Conservation (phyloP, 2,329 filamentous ascomycete species). For the Hirsutella thompsonii region DNA sequence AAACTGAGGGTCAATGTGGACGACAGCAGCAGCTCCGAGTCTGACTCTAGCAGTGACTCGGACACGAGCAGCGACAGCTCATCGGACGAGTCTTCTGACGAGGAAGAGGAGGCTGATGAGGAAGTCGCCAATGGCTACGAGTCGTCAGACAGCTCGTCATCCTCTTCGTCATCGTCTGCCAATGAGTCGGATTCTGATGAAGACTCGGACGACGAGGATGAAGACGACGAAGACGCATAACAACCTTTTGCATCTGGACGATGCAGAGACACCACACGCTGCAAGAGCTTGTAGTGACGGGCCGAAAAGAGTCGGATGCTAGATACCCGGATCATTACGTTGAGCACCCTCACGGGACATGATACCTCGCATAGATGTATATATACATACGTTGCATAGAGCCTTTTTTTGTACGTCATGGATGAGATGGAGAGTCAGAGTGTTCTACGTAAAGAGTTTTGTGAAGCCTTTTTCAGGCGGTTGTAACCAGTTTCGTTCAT, state of each 20-base stretch:
- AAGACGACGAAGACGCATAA: conserved; percentile 1
- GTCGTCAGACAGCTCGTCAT: conserved; percentile 29
- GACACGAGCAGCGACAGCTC: conserved; percentile 23
- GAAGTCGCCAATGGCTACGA: conserved; percentile 11
- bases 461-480: conserved; percentile 72
- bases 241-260: neutral
- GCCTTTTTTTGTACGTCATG: neutral
- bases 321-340: conserved; percentile 4
- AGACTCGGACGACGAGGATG: conserved; percentile 5
- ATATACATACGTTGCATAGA: neutral
- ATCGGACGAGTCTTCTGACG: conserved; percentile 22
- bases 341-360: conserved; percentile 4
- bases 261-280: neutral
- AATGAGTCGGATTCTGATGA: conserved; percentile 21
- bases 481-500: conserved; percentile 86
- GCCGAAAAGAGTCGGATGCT: conserved; percentile 3
- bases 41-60: conserved; percentile 9
- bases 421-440: neutral
- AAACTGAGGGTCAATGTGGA: conserved; percentile 37
- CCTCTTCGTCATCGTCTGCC: conserved; percentile 24
- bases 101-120: conserved; percentile 11
- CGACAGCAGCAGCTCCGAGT: conserved; percentile 26
- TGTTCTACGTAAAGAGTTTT: conserved; percentile 31
- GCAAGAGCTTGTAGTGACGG: neutral
- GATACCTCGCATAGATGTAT: conserved; percentile 2